phyloP scores from a whole-genome alignment of 2,329 filamentous ascomycete genomes.

The Cercospora janseana region DNA sequence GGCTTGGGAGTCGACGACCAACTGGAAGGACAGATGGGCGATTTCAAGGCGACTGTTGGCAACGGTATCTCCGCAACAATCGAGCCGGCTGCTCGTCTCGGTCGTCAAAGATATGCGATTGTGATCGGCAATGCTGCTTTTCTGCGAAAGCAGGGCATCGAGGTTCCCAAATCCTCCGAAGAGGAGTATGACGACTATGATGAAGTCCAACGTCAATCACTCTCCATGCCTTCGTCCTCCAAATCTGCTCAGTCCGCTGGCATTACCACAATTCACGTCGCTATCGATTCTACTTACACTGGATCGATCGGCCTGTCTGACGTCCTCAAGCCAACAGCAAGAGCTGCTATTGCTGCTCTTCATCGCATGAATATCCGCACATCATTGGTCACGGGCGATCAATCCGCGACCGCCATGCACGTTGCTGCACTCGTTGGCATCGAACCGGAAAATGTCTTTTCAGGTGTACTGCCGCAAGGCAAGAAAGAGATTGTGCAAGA shows the following conservation, averaged over 20 bases:
- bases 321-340: constrained; percentile 84
- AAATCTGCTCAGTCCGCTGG: constrained; percentile 57
- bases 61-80: constrained; percentile 80
- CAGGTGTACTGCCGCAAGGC: constrained; percentile 84
- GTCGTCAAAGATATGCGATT: constrained; percentile 72
- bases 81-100: constrained; percentile 68
- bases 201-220: constrained; percentile 22
- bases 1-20: constrained; percentile 68
- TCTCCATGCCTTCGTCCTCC: constrained; percentile 35
- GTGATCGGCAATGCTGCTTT: constrained; percentile 79
- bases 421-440: constrained; percentile 85
- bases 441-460: constrained; percentile 69
- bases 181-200: constrained; percentile 53
- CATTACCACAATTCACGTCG: constrained; percentile 87
- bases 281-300: constrained; percentile 76
- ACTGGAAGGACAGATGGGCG: constrained; percentile 78
- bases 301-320: constrained; percentile 84
- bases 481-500: constrained; percentile 82
- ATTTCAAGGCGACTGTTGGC: constrained; percentile 80
- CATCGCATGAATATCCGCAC: constrained; percentile 81
- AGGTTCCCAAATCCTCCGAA: constrained; percentile 54
- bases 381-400: constrained; percentile 92
- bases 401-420: constrained; percentile 75
- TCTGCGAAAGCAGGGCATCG: constrained; percentile 67
- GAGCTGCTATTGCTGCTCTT: constrained; percentile 76